Evolutionary conservation across 148 eudicot species (phyloP).

Genomic region (Rhododendron molle): DNA sequence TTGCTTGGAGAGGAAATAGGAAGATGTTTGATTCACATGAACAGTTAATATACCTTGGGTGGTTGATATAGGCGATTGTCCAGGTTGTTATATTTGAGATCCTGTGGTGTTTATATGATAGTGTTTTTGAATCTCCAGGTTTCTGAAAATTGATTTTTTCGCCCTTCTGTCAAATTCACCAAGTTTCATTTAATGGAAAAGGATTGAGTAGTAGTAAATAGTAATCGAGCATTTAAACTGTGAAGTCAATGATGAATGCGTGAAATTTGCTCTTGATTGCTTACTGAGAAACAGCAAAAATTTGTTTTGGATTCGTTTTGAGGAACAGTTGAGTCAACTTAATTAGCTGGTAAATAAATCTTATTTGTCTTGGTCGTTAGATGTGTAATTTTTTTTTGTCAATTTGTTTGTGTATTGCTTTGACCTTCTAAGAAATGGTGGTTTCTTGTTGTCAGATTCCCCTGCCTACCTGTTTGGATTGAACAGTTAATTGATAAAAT

Average conservation of each 20-base stretch:
- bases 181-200: neutral
- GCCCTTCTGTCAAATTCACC: neutral
- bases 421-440: neutral
- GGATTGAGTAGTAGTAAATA: neutral
- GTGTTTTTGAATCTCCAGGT: neutral
- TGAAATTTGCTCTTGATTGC: neutral
- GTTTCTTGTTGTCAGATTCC: neutral
- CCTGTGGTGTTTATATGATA: neutral
- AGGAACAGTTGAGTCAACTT: neutral
- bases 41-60: neutral
- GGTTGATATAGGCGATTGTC: neutral
- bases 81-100: neutral
- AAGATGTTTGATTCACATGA: neutral
- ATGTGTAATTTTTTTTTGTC: neutral
- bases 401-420: neutral
- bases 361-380: neutral
- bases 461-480: constrained; percentile 1
- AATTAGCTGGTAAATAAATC: neutral
- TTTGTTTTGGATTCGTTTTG: neutral
- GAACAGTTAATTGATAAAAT: neutral
- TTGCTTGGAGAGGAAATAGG: neutral
- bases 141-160: neutral
- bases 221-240: neutral
- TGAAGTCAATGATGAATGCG: neutral
- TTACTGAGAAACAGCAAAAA: neutral